Conservation (phyloP, 768 basidiomycete species). For the Lactarius deliciosus region DNA sequence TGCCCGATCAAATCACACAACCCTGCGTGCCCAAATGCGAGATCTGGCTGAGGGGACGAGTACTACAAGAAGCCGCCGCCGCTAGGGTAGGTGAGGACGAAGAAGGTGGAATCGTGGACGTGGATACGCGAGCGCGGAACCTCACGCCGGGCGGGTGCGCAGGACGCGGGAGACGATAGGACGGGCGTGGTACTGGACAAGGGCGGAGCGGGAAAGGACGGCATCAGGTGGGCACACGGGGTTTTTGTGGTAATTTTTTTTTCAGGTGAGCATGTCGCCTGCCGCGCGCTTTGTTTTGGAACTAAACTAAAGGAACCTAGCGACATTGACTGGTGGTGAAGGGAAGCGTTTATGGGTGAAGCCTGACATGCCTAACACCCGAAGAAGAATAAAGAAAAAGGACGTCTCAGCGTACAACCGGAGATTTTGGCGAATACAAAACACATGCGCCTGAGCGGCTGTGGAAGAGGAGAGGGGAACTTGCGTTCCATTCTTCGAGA, state of each 20-base stretch:
- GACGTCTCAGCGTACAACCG: neutral
- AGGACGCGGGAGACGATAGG: too few relatives aligned
- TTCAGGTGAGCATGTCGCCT: neutral
- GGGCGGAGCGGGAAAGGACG: too few relatives aligned
- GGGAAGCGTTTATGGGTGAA: neutral
- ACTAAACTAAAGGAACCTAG: slow-evolving; percentile 5
- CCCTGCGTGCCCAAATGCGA: too few relatives aligned
- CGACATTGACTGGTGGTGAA: neutral
- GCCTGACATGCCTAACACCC: neutral
- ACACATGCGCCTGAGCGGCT: slow-evolving; percentile 4
- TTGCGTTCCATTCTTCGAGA: slow-evolving; percentile 7
- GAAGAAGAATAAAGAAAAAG: neutral
- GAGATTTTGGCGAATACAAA: slow-evolving; percentile 8
- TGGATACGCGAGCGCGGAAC: too few relatives aligned
- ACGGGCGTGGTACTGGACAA: too few relatives aligned
- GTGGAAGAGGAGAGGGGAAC: slow-evolving; percentile 1
- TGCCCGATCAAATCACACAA: too few relatives aligned
- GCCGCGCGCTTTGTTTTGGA: neutral
- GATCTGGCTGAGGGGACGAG: too few relatives aligned
- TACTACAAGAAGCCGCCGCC: too few relatives aligned
- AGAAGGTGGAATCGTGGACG: too few relatives aligned
- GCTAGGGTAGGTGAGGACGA: too few relatives aligned
- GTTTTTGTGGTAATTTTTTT: neutral
- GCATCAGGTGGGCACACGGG: neutral
- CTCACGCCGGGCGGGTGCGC: too few relatives aligned